Evolutionary conservation across 1,139 yeast species (phyloP).

Genomic region (Zygoascus hellenicus): DNA sequence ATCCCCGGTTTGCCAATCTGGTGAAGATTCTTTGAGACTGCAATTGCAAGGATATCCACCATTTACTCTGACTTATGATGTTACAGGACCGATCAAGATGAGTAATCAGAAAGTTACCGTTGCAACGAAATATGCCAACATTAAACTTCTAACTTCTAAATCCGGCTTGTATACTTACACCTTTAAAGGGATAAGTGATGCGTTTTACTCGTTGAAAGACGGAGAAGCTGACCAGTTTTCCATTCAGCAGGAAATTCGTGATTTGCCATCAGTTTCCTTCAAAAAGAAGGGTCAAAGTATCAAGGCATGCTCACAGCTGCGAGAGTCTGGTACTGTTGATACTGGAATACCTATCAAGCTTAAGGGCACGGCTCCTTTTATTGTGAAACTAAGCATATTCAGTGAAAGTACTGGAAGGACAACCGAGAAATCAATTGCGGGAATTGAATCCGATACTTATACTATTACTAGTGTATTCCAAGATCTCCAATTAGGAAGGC

Average conservation of each 20-base stretch:
- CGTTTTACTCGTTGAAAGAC: conserved; percentile 43
- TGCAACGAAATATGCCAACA: conserved; percentile 46
- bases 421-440: conserved; percentile 35
- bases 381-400: conserved; percentile 46
- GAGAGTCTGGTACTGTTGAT: conserved; percentile 23
- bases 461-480: conserved; percentile 38
- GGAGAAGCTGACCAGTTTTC: conserved; percentile 39
- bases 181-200: conserved; percentile 61
- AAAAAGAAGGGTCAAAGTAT: conserved; percentile 42
- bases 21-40: conserved; percentile 47
- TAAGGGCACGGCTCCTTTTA: conserved; percentile 61
- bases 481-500: conserved; percentile 48
- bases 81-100: conserved; percentile 54
- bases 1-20: conserved; percentile 42
- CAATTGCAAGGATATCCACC: conserved; percentile 57
- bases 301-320: conserved; percentile 46
- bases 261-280: conserved; percentile 56
- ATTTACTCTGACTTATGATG: conserved; percentile 62
- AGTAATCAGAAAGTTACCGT: conserved; percentile 41
- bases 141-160: conserved; percentile 34
- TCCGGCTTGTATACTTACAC: conserved; percentile 58
- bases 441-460: conserved; percentile 33
- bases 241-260: conserved; percentile 55
- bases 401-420: conserved; percentile 50
- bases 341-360: conserved; percentile 52